Percentiles rank a stretch among this genome's conserved stretches.
Evolutionary conservation across 2,329 filamentous ascomycete species (phyloP).

Genomic region (Beauveria sp.): DNA sequence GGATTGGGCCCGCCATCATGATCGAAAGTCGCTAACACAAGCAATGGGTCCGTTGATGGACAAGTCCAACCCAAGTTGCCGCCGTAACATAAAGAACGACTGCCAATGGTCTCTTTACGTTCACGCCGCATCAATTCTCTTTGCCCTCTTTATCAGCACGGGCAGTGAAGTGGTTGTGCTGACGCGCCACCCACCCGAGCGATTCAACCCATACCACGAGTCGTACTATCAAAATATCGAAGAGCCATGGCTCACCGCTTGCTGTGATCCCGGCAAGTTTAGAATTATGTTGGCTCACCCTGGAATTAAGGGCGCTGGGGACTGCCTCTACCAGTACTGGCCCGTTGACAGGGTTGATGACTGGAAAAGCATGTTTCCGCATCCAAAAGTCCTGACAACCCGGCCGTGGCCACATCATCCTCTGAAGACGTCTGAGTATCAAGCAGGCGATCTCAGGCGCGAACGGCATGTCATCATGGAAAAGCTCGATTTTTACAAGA

Average conservation of each 20-base stretch:
- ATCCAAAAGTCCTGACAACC: too few species aligned
- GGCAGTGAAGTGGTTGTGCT: background rate
- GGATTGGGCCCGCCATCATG: background rate
- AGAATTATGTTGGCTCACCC: background rate
- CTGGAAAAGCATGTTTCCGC: too few species aligned
- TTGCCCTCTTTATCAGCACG: background rate
- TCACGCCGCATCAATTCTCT: background rate
- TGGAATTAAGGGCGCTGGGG: too few species aligned
- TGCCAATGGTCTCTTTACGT: background rate
- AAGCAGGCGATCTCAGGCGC: too few species aligned
- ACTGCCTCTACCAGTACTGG: too few species aligned
- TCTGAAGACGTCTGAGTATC: too few species aligned
- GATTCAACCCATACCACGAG: background rate
- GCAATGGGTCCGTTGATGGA: background rate
- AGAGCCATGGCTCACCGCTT: background rate
- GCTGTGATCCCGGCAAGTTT: background rate
- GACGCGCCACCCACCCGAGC: background rate
- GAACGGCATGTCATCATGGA: too few species aligned
- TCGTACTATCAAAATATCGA: background rate
- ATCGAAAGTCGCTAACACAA: background rate
- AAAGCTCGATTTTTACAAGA: too few species aligned
- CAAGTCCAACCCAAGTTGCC: background rate
- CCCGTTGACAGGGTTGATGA: too few species aligned
- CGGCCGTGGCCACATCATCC: too few species aligned
- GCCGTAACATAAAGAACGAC: background rate